Base-by-base conservation (phyloP, 1,284 basidiomycete genomes). In the Sphagnurus paluster region DNA sequence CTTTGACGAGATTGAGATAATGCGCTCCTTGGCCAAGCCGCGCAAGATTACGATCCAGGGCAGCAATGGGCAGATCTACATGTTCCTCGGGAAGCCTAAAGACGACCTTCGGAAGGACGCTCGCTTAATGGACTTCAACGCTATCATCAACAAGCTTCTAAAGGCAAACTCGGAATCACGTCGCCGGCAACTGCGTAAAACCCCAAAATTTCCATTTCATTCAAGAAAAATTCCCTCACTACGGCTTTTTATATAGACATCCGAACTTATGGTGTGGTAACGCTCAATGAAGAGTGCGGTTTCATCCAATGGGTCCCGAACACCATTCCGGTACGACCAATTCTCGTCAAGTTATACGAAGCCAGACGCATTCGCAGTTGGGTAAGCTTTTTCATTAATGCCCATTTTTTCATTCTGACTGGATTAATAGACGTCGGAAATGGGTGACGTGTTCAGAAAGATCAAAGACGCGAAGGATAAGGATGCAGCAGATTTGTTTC, bases 221-320 rank as follows among this genome's bases (percentile, higher is more conserved):
- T 28, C 19, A 6, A 21, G 2, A 37, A 16, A 14, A 20, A 28
- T 17, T 39, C 14, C 7, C 2, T 7, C 5, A 2, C 37, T n/a
- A 17, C 20, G 28, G n/a, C 43, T 20, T 29, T 14, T 34, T 30
- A 44, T 52, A 13, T 26, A 98, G 96, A 89, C 62, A 92, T 98
- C 51, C 84, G 95, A 23, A 98, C 95, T 2, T 99, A 99, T 59
- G 93, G 93, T 6, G 94, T 99, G 14, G 89, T 98, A 16, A 93
- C 95, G 2, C 75, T 99, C 48, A 98, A 98, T 62, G 96, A 99
- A 59, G 93, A 97, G 57, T 98, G 95, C 60, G 97, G 97, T 0
- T 81, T 99, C 49, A 93, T 99, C 50, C 94, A 99, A 81, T 99
- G 97, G 97, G 97, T 99, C 10, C 90, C 89, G 1, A 90, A 99